Evolutionary conservation across 1,284 basidiomycete species (phyloP), one percentile per base, ranked within the genome.

Genomic region (Fomitopsis palustris): DNA sequence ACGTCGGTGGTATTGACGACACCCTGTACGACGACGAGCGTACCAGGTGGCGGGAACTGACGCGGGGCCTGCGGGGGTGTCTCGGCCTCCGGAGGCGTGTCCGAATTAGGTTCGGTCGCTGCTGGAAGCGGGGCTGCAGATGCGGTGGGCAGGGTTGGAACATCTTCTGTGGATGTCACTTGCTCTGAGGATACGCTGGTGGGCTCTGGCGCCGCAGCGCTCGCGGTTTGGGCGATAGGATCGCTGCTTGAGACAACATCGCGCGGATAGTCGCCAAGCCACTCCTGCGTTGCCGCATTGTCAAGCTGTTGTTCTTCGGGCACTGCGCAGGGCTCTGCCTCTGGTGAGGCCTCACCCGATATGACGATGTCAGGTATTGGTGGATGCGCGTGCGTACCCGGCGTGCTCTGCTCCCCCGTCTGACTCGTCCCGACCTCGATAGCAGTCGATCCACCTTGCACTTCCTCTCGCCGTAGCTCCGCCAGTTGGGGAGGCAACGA

Each of bases 11-110:
- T 91, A 63, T 91, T 88, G 1, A 91, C 89, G 45, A 91, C 88
- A 49, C 88, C 88, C 71, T 91, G 88, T 0, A 91, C 88, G 35
- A 91, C 86, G 35, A 91, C 89, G 8, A 91, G 79, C 1, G 89
- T 89, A 19, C 88, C 88, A 0, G 87, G 84, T 1, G 87, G 85
- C 37, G 87, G 87, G 67, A 89, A 88, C 60, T 80, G 80, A 31
- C 80, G 76, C 37, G 67, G 56, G n/a, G 62, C 37, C 35, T 65
- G 63, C 17, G 62, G 58, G 16, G 61, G 55, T 10, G 60, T 17
- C 8, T 63, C 63, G 2, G 55, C 35, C 16, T 56, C 29, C 14
- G 56, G 52, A 1, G 53, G 57, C 21, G 55, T 45, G 21, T 60
- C 63, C 3, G 60, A n/a, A 3, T 23, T 54, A 8, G 63, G 53